Evolutionary conservation across 352 stramenopile species (phyloP).

Genomic region (Ochromonadaceae sp.): DNA sequence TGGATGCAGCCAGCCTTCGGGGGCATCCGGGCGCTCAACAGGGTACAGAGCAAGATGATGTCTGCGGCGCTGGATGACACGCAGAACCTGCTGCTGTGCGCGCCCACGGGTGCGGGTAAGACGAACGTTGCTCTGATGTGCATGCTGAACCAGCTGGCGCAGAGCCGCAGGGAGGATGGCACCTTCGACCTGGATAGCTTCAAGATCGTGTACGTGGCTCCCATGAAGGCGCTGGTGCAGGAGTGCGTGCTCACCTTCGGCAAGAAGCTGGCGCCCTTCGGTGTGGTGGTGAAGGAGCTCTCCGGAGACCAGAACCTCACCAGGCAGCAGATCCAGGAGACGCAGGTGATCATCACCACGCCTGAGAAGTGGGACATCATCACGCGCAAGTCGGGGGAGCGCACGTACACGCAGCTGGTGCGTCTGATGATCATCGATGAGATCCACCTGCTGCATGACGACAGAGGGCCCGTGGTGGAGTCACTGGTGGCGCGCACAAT

Average conservation of each 20-base stretch:
- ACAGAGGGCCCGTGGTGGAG: constrained; percentile 93
- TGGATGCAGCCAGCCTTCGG: constrained; percentile 90
- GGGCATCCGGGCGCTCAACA: constrained; percentile 94
- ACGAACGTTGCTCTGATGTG: constrained; percentile 96
- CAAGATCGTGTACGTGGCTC: constrained; percentile 99
- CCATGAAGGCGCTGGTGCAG: constrained; percentile 99
- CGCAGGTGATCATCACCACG: constrained; percentile 98
- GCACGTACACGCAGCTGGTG: constrained; percentile 95
- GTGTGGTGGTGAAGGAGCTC: constrained; percentile 74
- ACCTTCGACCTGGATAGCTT: constrained; percentile 85
- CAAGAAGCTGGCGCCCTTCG: constrained; percentile 76
- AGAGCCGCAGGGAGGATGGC: constrained; percentile 57
- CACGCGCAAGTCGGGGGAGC: constrained; percentile 91
- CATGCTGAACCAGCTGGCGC: constrained; percentile 94
- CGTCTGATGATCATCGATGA: constrained; percentile 98
- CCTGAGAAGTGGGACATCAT: constrained; percentile 99
- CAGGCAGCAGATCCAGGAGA: constrained; percentile 89
- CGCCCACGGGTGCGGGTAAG: constrained; percentile 96
- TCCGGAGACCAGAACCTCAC: constrained; percentile 95
- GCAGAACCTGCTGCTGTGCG: constrained; percentile 96
- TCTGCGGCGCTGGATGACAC: constrained; percentile 55
- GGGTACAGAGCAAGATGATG: constrained; percentile 95
- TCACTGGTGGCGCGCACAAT: constrained; percentile 91
- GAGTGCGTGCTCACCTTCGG: constrained; percentile 95
- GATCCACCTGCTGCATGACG: constrained; percentile 98